phyloP scores from a whole-genome alignment of 225 moss, liverwort and hornwort species.

The Ulota crispa region DNA sequence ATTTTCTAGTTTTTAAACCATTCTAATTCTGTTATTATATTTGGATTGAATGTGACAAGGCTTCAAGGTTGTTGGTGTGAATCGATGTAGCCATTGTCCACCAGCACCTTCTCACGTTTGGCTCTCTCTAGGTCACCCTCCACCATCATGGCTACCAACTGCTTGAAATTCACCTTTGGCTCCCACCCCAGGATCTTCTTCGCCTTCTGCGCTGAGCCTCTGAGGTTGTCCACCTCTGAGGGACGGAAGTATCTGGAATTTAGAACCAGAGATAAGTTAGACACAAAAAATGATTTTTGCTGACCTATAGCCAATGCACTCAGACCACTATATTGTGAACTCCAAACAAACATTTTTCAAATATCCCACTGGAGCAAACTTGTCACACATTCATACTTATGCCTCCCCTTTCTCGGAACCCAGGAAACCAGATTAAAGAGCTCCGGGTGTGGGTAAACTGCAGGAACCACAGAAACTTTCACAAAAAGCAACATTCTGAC shows the following conservation, averaged over 20 bases:
- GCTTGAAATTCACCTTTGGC: constrained; percentile 66
- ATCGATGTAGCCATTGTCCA: constrained; percentile 71
- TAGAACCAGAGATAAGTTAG: background rate
- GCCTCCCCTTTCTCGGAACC: too few species aligned
- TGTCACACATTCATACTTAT: background rate
- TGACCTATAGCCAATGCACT: background rate
- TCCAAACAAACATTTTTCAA: background rate
- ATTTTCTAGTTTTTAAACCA: too few species aligned
- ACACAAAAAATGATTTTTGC: background rate
- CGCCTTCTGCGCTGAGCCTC: constrained; percentile 59
- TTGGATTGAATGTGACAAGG: background rate
- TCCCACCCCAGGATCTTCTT: constrained; percentile 54
- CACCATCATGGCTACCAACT: constrained; percentile 82
- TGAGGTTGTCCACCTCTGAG: constrained; percentile 69
- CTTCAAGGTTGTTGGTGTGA: constrained; percentile 79
- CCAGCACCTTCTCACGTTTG: constrained; percentile 73
- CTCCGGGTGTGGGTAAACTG: background rate
- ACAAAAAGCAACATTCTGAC: background rate
- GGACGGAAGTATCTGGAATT: constrained; percentile 70
- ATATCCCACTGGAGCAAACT: background rate
- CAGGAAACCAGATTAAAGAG: too few species aligned
- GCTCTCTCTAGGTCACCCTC: constrained; percentile 65
- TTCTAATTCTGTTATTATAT: too few species aligned
- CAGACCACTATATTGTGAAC: background rate
- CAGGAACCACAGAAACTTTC: background rate